phyloP scores from a whole-genome alignment of 2,329 filamentous ascomycete species.

The Sporothrix inflata region DNA sequence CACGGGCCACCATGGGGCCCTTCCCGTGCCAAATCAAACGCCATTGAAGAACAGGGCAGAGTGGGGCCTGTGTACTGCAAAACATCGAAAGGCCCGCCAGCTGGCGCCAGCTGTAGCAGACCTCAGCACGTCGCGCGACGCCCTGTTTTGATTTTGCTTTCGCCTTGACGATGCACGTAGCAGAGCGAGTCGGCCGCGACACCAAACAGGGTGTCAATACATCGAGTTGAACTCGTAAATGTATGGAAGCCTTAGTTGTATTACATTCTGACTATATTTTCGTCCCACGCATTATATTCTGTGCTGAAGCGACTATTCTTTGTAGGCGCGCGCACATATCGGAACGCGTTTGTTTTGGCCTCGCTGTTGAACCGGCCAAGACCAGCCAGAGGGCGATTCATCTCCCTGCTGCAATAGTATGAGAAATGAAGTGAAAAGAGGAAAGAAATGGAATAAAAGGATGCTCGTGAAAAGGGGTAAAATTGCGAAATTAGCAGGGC shows the following conservation, averaged over 20 bases:
- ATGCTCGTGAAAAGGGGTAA: background rate
- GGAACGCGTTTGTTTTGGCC: background rate
- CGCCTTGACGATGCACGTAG: background rate
- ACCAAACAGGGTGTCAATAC: background rate
- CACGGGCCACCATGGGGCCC: background rate
- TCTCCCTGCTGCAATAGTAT: background rate
- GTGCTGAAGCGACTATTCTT: background rate
- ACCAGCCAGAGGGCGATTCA: no score
- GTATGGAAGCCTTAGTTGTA: background rate
- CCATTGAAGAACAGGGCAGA: background rate
- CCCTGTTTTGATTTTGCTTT: constrained; percentile 2
- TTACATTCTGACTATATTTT: background rate
- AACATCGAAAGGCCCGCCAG: background rate
- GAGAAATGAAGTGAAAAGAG: background rate
- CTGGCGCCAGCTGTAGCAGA: constrained; percentile 11
- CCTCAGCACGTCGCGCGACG: background rate
- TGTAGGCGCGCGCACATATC: background rate
- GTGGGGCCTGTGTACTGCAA: background rate
- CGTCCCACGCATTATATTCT: no score
- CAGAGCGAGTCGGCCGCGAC: background rate
- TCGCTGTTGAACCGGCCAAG: no score
- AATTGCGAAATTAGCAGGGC: background rate
- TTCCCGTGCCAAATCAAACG: background rate
- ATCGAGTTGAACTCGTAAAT: background rate
- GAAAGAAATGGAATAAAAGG: background rate